Evolutionary conservation across 805 yeast species (phyloP).

Genomic region (Metschnikowia aberdeeniae): DNA sequence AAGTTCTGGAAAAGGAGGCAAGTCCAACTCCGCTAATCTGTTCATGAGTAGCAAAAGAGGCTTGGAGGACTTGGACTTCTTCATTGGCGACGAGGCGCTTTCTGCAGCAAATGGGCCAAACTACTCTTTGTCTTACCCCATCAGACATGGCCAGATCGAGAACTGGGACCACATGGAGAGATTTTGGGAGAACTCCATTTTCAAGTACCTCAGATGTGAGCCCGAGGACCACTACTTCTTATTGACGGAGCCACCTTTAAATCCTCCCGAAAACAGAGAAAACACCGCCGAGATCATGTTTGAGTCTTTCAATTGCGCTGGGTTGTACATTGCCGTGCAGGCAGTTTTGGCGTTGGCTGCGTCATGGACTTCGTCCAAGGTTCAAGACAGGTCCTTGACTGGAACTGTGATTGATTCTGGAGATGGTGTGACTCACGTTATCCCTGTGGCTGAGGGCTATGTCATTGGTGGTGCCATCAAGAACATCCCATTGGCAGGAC

Average conservation of each 20-base stretch:
- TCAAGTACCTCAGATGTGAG: conserved; percentile 93
- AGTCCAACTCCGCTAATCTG: conserved; percentile 31
- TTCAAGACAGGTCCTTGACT: conserved; percentile 88
- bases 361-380: conserved; percentile 97
- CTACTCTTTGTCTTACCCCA: conserved; percentile 85
- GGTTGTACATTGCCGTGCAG: conserved; percentile 96
- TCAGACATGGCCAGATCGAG: conserved; percentile 96
- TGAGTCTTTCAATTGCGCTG: conserved; percentile 98
- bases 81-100: conserved; percentile 93
- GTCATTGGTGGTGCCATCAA: conserved; percentile 97
- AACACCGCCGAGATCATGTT: conserved; percentile 98
- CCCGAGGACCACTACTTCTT: conserved; percentile 98
- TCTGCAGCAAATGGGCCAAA: conserved; percentile 87
- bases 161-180: conserved; percentile 99
- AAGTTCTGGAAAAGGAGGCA: conserved; percentile 36
- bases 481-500: conserved; percentile 97
- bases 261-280: conserved; percentile 99
- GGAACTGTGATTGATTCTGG: conserved; percentile 99
- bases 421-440: conserved; percentile 98
- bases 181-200: conserved; percentile 96
- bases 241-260: conserved; percentile 95
- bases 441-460: conserved; percentile 98
- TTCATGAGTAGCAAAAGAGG: conserved; percentile 70
- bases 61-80: conserved; percentile 90
- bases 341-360: conserved; percentile 98